Percentiles rank a stretch among this genome's conserved stretches.
Conservation (phyloP, 225 moss, liverwort and hornwort species). For the Marchantia polymorpha region DNA sequence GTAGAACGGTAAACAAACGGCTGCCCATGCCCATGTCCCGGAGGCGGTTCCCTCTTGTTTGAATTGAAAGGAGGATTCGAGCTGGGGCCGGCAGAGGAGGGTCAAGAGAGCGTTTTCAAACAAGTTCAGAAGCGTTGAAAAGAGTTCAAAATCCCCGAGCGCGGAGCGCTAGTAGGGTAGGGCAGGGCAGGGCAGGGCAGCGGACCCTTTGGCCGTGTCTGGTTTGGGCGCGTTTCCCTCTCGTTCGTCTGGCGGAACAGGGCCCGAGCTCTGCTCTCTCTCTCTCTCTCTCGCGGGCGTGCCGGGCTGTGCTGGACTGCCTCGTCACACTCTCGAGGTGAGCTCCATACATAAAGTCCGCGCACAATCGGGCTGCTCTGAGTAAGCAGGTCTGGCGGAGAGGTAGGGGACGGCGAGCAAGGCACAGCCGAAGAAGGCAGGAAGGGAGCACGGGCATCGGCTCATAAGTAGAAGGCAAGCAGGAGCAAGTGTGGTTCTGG, state of each 20-base stretch:
- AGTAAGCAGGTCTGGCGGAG: not conserved
- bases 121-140: not conserved
- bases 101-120: not conserved
- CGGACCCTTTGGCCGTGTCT: conserved; percentile 10
- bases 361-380: not conserved
- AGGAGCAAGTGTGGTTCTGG: not conserved
- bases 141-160: not conserved
- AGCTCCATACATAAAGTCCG: not conserved
- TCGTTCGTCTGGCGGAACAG: not conserved
- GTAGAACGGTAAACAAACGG: not conserved
- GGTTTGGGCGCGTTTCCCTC: conserved; percentile 2
- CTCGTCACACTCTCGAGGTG: not conserved
- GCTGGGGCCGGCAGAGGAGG: not conserved
- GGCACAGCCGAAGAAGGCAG: not conserved
- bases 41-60: not conserved
- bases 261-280: not conserved
- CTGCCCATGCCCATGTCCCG: not conserved
- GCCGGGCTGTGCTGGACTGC: not conserved
- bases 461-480: not conserved
- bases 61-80: not conserved
- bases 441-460: not conserved
- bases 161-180: not conserved
- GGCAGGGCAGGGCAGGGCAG: not conserved
- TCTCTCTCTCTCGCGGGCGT: too few relatives aligned
- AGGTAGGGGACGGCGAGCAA: not conserved